Evolutionary conservation across 768 basidiomycete species (phyloP).

Genomic region (Amanita inopinata): DNA sequence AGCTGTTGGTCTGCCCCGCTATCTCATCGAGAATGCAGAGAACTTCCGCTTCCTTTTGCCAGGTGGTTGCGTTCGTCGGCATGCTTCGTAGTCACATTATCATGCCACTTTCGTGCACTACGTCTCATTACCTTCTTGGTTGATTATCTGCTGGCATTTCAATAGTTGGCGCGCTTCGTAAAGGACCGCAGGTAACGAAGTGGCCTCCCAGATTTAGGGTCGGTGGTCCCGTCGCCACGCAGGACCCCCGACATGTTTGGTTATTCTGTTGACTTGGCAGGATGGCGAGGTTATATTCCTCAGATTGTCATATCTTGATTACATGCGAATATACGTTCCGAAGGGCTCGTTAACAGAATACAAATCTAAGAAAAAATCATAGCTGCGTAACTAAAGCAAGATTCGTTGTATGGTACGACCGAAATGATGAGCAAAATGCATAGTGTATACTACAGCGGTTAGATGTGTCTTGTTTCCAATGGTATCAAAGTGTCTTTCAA

Average conservation of each 20-base stretch:
- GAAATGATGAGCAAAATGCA: constrained; percentile 7
- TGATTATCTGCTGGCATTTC: too few species aligned
- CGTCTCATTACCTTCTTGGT: not conserved
- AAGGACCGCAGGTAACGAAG: too few species aligned
- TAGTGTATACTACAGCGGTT: constrained; percentile 1
- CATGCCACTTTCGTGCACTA: not conserved
- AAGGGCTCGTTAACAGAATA: constrained; percentile 1
- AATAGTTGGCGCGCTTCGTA: too few species aligned
- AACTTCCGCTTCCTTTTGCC: constrained; percentile 45
- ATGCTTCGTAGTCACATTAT: not conserved
- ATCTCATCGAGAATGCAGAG: constrained; percentile 39
- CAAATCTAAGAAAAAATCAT: constrained; percentile 4
- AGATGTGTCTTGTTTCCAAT: constrained; percentile 4
- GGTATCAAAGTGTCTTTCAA: constrained; percentile 10
- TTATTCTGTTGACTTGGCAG: too few species aligned
- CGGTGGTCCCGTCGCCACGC: too few species aligned
- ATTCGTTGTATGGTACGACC: not conserved
- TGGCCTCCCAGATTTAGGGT: too few species aligned
- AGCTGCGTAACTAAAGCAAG: constrained; percentile 1
- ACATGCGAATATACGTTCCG: constrained; percentile 2
- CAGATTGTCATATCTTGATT: too few species aligned
- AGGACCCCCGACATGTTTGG: too few species aligned
- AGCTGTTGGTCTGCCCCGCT: constrained; percentile 43
- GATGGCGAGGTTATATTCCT: too few species aligned
- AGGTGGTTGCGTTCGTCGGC: constrained; percentile 38